phyloP scores from a whole-genome alignment of 768 basidiomycete species.

The Paxillus ammoniavirescens region DNA sequence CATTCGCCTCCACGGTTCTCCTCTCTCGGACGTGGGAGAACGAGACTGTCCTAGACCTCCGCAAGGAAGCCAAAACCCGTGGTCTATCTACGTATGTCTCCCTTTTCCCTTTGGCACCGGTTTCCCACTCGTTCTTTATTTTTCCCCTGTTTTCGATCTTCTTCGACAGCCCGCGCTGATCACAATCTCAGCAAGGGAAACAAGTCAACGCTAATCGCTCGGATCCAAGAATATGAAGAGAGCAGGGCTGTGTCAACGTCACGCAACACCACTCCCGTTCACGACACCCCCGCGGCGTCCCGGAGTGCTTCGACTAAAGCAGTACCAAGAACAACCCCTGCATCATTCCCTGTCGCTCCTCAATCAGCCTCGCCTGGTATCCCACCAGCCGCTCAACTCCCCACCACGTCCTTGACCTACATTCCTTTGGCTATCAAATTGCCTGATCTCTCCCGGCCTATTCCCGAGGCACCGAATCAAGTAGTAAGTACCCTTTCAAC shows the following conservation, averaged over 20 bases:
- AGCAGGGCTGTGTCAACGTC: conserved; percentile 21
- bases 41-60: conserved; percentile 47
- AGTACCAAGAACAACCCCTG: conserved; percentile 16
- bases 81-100: conserved; percentile 53
- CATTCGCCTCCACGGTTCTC: conserved; percentile 54
- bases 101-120: not conserved
- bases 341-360: conserved; percentile 25
- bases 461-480: conserved; percentile 46
- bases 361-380: conserved; percentile 41
- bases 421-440: conserved; percentile 50
- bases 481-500: conserved; percentile 45
- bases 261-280: conserved; percentile 15
- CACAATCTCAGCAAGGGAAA: conserved; percentile 46
- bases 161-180: conserved; percentile 7
- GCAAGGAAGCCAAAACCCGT: conserved; percentile 52
- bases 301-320: conserved; percentile 24
- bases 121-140: conserved; percentile 7
- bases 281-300: conserved; percentile 19
- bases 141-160: conserved; percentile 8
- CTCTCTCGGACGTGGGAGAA: conserved; percentile 57
- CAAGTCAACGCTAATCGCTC: conserved; percentile 54
- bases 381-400: conserved; percentile 34
- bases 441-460: conserved; percentile 51
- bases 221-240: conserved; percentile 52
- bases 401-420: conserved; percentile 16